Base-by-base conservation (phyloP, 495 filamentous ascomycete genomes). In the Aspergillus baeticus region DNA sequence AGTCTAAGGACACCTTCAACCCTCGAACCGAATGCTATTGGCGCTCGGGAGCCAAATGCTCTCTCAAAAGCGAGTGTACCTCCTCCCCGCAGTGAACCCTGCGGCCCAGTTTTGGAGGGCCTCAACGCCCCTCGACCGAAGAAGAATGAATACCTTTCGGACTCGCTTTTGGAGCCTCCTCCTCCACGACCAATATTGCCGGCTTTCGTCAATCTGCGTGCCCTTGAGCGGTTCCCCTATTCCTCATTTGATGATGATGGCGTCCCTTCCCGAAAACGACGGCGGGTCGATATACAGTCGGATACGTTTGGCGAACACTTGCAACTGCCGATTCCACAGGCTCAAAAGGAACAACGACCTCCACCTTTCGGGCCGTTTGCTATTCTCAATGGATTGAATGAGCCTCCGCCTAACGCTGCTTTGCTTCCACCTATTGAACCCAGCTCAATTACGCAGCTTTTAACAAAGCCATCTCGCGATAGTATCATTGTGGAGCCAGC, bases 341-440 rank as follows among this genome's bases (percentile, higher is more conserved):
- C 77, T 3, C 69, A 74, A 15, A 76, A 75, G 46, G 75, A 79
- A 33, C 75, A 77, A 36, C 73, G 78, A 18, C 75, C 69, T 22
- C 76, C 71, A 31, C 78, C 77, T 1, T 80, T 81, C 57, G 75
- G 72, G 13, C 78, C 79, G 3, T 78, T 76, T 69, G 75, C 87
- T 52, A 89, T 90, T 58, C 80, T 92, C 37, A 85, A 87, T 63
- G 86, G 87, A n/a, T 70, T 91, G 31, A 84, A 87, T 62, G 87
- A 90, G 60, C 88, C 88, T 1, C 88, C 88, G 4, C 88, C 87
- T 10, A 84, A 89, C 63, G 83, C 86, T 45, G 82, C 84, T 21
- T 74, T 89, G 10, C 87, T 91, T 58, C 87, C 88, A 0, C 88
- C 87, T 6, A 91, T 91, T 44, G 80, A 84, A 31, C 79, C 82